Percentiles rank a stretch among this genome's conserved stretches.
phyloP scores from a whole-genome alignment of 805 yeast genomes.

The Candida qinlingensis region DNA sequence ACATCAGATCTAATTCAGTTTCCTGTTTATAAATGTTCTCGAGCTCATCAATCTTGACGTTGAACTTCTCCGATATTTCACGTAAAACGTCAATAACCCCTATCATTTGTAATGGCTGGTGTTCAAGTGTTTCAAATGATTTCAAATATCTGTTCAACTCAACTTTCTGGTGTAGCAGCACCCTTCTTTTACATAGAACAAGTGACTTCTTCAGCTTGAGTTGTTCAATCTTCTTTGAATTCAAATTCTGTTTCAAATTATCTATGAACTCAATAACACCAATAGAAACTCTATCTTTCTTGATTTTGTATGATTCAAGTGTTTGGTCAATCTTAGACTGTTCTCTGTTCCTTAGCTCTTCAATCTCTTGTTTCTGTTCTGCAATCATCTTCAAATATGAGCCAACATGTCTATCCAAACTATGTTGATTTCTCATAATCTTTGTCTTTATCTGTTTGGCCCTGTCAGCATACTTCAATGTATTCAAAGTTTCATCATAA shows the following conservation, averaged over 20 bases:
- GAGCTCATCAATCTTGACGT: slow-evolving; percentile 43
- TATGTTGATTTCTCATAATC: slow-evolving; percentile 64
- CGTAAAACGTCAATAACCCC: slow-evolving; percentile 25
- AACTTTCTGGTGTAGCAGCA: slow-evolving; percentile 37
- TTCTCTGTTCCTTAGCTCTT: slow-evolving; percentile 56
- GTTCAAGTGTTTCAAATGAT: slow-evolving; percentile 18
- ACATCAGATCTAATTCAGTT: slow-evolving; percentile 47
- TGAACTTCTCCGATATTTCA: slow-evolving; percentile 32
- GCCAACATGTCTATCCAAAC: slow-evolving; percentile 77
- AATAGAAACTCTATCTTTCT: slow-evolving; percentile 34
- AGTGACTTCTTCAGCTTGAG: slow-evolving; percentile 35
- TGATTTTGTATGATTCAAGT: slow-evolving; percentile 29
- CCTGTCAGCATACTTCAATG: slow-evolving; percentile 84
- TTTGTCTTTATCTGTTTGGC: slow-evolving; percentile 90
- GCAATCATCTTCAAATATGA: slow-evolving; percentile 80
- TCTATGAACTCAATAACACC: slow-evolving; percentile 38
- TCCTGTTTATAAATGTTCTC: slow-evolving; percentile 45
- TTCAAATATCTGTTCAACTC: slow-evolving; percentile 28
- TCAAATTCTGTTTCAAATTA: slow-evolving; percentile 35
- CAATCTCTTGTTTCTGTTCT: slow-evolving; percentile 72
- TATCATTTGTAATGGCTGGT: slow-evolving; percentile 22
- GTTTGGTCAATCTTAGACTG: slow-evolving; percentile 34
- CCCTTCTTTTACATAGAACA: slow-evolving; percentile 33
- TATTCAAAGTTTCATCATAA: slow-evolving; percentile 89
- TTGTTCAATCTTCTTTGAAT: slow-evolving; percentile 39